Evolutionary conservation across 163 green algal species (phyloP), one percentile per base, ranked within the genome.

Genomic region (Scenedesmus sp.): DNA sequence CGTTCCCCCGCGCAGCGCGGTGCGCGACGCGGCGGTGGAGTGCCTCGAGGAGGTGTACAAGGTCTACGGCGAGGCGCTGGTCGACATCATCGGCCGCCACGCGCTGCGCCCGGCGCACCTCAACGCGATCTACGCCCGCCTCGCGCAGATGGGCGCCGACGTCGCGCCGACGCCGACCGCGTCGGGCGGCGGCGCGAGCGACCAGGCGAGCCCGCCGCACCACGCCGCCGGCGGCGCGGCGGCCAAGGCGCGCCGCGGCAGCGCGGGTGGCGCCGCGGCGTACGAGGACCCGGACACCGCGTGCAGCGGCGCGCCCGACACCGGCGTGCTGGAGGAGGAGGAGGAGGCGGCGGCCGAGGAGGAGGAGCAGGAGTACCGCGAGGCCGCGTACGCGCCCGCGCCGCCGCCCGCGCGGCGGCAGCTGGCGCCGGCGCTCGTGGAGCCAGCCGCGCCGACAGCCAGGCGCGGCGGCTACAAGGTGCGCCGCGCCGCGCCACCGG

Each of bases 11-110:
- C 57, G 50, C 84, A 89, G 81, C 48, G 62, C 69, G 57, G 83
- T 90, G 50, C 67, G 86, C 17, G 83, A 88, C 47, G 83, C 83
- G 4, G 77, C 86, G 1, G 56, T 87, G 15, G 83, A 86, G 42
- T 88, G 80, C 60, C 70, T 90, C 14, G 73, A 90, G 29, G 86
- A 90, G 70, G 63, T 87, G 17, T 85, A 87, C 64, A 69, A 60
- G 15, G 74, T 79, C 36, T 39, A 85, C n/a, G 80, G 81, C 2
- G 56, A 66, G 20, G 42, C 36, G 18, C 72, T 90, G 36, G 17
- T 86, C 20, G 80, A 85, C 29, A 63, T 80, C 14, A 78, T 87
- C 20, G 34, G 70, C 54, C 31, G 34, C 29, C 63, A 87, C 36
- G 64, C 58, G 70, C 69, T 86, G 31, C 66, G 81, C 4, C 70